A percentile compares a stretch with the other conserved stretches of the same genome.
Evolutionary conservation across 306 rosid genomes (phyloP).

Genomic region (Prunus mira): DNA sequence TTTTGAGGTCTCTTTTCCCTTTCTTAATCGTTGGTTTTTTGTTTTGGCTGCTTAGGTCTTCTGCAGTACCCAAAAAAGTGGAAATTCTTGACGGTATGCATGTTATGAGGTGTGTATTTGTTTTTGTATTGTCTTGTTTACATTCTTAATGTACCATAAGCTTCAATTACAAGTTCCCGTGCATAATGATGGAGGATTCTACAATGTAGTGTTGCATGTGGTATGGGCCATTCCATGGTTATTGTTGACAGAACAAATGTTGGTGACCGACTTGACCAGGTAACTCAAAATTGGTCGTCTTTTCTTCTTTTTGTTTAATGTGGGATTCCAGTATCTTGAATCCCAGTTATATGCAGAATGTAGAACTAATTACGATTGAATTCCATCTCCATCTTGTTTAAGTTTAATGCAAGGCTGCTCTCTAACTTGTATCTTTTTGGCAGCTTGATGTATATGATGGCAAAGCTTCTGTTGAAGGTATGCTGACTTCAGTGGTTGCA

Average conservation of each 20-base stretch:
- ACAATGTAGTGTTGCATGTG: conserved; percentile 82
- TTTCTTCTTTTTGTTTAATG: neutral
- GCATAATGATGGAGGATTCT: conserved; percentile 22
- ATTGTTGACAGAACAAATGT: conserved; percentile 71
- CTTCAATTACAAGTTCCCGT: conserved; percentile 6
- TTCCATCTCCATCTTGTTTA: neutral
- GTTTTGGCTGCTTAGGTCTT: conserved; percentile 55
- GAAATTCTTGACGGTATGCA: conserved; percentile 94
- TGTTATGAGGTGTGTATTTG: conserved; percentile 59
- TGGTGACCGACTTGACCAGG: conserved; percentile 86
- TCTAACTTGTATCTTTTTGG: conserved; percentile 7
- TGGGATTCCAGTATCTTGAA: neutral
- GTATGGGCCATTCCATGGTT: conserved; percentile 84
- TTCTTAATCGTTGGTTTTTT: conserved; percentile 5
- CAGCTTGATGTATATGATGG: conserved; percentile 92
- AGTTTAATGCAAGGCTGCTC: neutral
- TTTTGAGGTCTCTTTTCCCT: neutral
- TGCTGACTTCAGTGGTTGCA: conserved; percentile 20
- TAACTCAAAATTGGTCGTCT: conserved; percentile 18
- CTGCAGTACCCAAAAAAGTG: conserved; percentile 90
- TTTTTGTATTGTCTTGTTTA: neutral
- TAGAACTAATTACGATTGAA: neutral
- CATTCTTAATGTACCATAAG: neutral
- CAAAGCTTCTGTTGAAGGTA: conserved; percentile 77
- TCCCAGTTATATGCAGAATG: neutral